phyloP scores from a whole-genome alignment of 2,329 filamentous ascomycete genomes.

The Aspergillus terreus region DNA sequence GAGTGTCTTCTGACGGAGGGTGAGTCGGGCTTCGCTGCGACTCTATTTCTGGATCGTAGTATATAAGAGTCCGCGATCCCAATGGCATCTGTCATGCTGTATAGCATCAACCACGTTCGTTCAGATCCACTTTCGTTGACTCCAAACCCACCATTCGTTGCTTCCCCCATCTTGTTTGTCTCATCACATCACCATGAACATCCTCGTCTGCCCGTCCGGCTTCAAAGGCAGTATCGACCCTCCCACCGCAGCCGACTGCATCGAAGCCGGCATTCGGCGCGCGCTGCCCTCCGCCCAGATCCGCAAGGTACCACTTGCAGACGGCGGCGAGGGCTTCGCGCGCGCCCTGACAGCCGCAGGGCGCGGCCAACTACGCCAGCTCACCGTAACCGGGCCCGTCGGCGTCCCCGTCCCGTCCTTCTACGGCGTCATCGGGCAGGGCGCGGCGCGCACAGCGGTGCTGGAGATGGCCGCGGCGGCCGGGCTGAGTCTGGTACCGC shows the following conservation, averaged over 20 bases:
- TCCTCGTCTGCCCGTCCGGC: conserved; percentile 52
- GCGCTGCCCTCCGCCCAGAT: conserved; percentile 43
- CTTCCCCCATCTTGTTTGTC: no score
- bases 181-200: no score
- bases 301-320: conserved; percentile 50
- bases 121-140: no score
- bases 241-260: conserved; percentile 48
- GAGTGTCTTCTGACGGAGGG: no score
- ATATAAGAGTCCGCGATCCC: no score
- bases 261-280: conserved; percentile 46
- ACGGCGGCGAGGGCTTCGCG: conserved; percentile 53
- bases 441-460: conserved; percentile 39
- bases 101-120: not conserved
- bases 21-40: no score
- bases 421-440: conserved; percentile 43
- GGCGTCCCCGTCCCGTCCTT: conserved; percentile 41
- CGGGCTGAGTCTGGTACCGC: conserved; percentile 49
- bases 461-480: conserved; percentile 54
- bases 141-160: no score
- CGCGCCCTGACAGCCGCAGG: conserved; percentile 45
- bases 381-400: conserved; percentile 45
- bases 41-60: no score
- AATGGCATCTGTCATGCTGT: no score
- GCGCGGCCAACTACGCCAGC: conserved; percentile 35
- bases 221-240: conserved; percentile 54